Conservation (phyloP, 345 rosid genomes). For the Lumnitzera littorea region DNA sequence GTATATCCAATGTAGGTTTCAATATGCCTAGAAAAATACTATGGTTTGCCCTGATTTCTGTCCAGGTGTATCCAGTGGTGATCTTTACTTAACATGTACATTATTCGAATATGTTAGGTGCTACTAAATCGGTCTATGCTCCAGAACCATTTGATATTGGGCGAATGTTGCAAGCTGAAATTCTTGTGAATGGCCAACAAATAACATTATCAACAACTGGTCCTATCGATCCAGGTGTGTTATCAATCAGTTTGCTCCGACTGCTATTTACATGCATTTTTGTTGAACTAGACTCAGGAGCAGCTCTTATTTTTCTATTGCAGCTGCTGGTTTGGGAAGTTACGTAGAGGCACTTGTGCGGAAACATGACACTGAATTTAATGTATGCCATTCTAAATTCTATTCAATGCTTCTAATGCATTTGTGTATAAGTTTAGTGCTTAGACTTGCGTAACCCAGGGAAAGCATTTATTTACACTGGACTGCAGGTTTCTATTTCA, state of each 20-base stretch:
- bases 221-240: slow-evolving; percentile 77
- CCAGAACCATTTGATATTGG: slow-evolving; percentile 96
- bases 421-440: too few species aligned
- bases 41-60: too few species aligned
- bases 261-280: background rate
- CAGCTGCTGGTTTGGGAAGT: slow-evolving; percentile 96
- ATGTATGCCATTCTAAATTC: slow-evolving; percentile 36
- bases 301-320: slow-evolving; percentile 8
- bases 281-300: background rate
- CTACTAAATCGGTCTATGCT: slow-evolving; percentile 82
- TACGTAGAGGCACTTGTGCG: slow-evolving; percentile 92
- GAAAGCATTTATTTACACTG: too few species aligned
- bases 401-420: background rate
- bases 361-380: slow-evolving; percentile 84
- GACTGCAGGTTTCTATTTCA: too few species aligned
- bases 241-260: slow-evolving; percentile 16
- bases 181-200: slow-evolving; percentile 36
- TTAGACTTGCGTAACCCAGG: too few species aligned
- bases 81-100: slow-evolving; percentile 8
- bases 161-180: slow-evolving; percentile 59
- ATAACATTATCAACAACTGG: slow-evolving; percentile 58
- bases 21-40: too few species aligned
- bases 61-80: slow-evolving; percentile 3
- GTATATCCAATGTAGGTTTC: too few species aligned
- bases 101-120: slow-evolving; percentile 42